Evolutionary conservation across 2,329 filamentous ascomycete species (phyloP), one percentile per base, ranked within the genome.

Genomic region (Trematosphaeria pertusa): DNA sequence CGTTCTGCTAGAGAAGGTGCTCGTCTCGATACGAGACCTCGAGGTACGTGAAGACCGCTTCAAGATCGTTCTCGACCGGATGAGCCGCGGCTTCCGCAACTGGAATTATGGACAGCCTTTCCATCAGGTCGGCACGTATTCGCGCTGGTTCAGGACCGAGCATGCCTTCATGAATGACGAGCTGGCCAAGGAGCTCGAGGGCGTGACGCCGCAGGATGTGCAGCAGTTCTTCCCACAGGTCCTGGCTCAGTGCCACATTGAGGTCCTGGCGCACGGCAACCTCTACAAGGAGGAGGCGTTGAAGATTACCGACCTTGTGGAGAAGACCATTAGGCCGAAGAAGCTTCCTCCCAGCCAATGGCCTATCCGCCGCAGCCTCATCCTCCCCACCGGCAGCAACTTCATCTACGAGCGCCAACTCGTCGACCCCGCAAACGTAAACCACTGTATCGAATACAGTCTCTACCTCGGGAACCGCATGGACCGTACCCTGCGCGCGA

Each of bases 201-300:
- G 81, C 49, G 81, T 97, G 44, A 89, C 88, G 0, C 82, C 84
- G 1, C 85, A 89, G 18, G 87, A 90, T 49, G 83, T 97, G 30
- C 82, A 86, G 37, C 75, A 81, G 5, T 96, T 96, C 75, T 88
- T 87, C 68, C 88, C 87, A 33, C 87, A 94, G 61, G 76, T 96
- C 36, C 79, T 97, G 32, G 81, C 84, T 10, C 91, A 97, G 67
- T 81, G 93, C 57, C 88, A 96, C 62, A 87, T 97, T 53, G 94
- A 99, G 71, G 81, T 91, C 2, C 83, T 96, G 46, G 88, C 87
- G 0, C 92, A 97, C 62, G 94, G 94, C 41, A 99, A 99, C 70
- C 70, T 99, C 44, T 91, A 96, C 78, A 95, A 92, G 74, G 91
- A 96, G 69, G 94, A 99, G 65, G 91, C 91, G 0, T 78, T 97